These are phyloP conservation scores for Candida gorgasii DNA, from an alignment of 805 yeast genomes.

Conservation along the genomic window DNA sequence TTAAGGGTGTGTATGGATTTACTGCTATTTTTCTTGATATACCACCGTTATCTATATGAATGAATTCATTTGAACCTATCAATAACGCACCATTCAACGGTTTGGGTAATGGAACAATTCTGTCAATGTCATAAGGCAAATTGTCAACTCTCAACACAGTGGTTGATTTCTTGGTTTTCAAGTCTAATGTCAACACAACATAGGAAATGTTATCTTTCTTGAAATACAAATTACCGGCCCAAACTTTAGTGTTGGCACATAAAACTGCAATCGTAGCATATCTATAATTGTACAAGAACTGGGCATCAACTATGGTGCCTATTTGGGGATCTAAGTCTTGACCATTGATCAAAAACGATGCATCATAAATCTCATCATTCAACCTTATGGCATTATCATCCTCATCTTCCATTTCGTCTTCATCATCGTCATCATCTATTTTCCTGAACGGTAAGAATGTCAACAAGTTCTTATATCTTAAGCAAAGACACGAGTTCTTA, in stretches of 20 bases:
- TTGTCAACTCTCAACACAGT: slow-evolving; percentile 63
- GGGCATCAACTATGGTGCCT: slow-evolving; percentile 66
- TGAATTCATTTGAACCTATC: slow-evolving; percentile 73
- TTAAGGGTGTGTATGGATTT: slow-evolving; percentile 50
- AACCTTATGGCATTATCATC: slow-evolving; percentile 1
- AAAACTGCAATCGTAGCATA: slow-evolving; percentile 81
- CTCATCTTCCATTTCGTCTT: slow-evolving; percentile 12
- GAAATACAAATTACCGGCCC: slow-evolving; percentile 75
- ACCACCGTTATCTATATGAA: slow-evolving; percentile 81
- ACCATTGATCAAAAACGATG: slow-evolving; percentile 63
- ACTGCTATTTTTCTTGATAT: slow-evolving; percentile 62
- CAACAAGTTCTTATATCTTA: slow-evolving; percentile 65
- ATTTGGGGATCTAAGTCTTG: slow-evolving; percentile 57
- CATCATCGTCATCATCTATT: slow-evolving; percentile 40
- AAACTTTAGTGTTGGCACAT: slow-evolving; percentile 54
- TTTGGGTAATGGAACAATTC: slow-evolving; percentile 59
- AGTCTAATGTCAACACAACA: slow-evolving; percentile 67
- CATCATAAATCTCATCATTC: slow-evolving; percentile 34
- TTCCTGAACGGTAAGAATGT: slow-evolving; percentile 71
- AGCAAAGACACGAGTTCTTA: slow-evolving; percentile 50
- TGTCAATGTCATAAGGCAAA: slow-evolving; percentile 74
- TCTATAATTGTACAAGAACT: slow-evolving; percentile 69
- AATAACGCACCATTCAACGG: slow-evolving; percentile 71
- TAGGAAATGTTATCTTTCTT: slow-evolving; percentile 63
- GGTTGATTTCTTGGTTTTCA: slow-evolving; percentile 57